Conservation (phyloP, 345 rosid species). For the Aurinia saxatilis region DNA sequence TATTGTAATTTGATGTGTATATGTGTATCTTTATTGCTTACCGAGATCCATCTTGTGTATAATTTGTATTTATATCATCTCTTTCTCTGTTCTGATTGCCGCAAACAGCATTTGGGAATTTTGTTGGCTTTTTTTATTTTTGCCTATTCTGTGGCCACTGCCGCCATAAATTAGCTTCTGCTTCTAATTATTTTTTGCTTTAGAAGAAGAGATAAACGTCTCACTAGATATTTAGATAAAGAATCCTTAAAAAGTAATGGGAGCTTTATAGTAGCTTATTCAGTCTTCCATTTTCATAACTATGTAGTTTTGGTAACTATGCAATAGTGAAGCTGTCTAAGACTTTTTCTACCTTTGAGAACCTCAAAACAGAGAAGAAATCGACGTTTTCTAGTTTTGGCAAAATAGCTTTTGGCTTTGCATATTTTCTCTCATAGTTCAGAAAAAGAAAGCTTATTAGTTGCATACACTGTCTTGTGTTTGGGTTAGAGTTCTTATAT, state of each 20-base stretch:
- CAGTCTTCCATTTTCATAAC: neutral
- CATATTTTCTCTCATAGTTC: neutral
- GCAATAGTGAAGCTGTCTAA: neutral
- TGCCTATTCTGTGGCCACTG: conserved; percentile 1
- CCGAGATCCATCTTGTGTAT: neutral
- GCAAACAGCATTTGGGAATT: neutral
- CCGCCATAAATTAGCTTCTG: neutral
- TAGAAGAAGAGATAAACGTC: no score
- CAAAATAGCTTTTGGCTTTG: neutral
- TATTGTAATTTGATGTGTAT: conserved; percentile 21
- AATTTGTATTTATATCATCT: neutral
- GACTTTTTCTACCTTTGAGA: neutral
- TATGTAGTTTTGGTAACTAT: neutral
- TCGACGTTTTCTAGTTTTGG: neutral
- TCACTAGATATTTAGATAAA: no score
- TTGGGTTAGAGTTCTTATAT: neutral
- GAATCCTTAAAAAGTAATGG: neutral
- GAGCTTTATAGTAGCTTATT: conserved; percentile 2
- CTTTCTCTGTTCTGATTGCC: neutral
- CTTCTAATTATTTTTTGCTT: no score
- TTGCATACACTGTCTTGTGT: neutral
- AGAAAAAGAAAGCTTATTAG: neutral
- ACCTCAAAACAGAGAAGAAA: neutral
- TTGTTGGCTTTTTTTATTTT: neutral
- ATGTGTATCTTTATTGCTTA: neutral